Evolutionary conservation across 2,329 filamentous ascomycete genomes (phyloP).

Genomic region (Aureobasidium namibiae): DNA sequence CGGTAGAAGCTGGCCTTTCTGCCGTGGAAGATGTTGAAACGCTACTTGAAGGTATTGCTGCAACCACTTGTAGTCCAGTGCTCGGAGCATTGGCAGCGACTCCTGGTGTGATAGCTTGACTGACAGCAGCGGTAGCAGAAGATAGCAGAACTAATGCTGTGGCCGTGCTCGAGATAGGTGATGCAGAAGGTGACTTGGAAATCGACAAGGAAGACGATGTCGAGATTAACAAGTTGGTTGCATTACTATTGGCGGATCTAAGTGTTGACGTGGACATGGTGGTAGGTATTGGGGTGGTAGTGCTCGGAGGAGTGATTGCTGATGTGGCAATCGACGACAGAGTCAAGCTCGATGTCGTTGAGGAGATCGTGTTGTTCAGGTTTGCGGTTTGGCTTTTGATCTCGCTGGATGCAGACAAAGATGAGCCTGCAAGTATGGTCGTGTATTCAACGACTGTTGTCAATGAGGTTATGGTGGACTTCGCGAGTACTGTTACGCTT

Average conservation of each 20-base stretch:
- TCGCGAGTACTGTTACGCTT: neutral
- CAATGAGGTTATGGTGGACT: neutral
- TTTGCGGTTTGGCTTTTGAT: neutral
- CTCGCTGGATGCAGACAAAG: neutral
- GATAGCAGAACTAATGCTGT: neutral
- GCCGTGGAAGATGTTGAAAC: neutral
- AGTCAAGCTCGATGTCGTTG: slow-evolving; percentile 7
- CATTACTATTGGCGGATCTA: neutral
- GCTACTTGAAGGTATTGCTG: neutral
- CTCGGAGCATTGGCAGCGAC: neutral
- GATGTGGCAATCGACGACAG: neutral
- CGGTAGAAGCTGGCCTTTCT: neutral
- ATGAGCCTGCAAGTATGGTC: neutral
- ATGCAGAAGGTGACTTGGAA: neutral
- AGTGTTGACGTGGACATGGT: slow-evolving; percentile 2
- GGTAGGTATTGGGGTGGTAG: neutral
- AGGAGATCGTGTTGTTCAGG: neutral
- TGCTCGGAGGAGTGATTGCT: neutral
- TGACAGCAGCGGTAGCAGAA: neutral
- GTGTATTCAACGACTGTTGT: neutral
- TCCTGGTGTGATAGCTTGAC: neutral
- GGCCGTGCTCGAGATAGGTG: neutral
- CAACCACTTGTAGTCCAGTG: neutral
- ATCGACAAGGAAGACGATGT: neutral
- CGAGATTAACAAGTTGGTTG: neutral